These are phyloP conservation scores for Oryza officinalis DNA, from an alignment of 176 grass and related monocot genomes.

Conservation along the genomic window DNA sequence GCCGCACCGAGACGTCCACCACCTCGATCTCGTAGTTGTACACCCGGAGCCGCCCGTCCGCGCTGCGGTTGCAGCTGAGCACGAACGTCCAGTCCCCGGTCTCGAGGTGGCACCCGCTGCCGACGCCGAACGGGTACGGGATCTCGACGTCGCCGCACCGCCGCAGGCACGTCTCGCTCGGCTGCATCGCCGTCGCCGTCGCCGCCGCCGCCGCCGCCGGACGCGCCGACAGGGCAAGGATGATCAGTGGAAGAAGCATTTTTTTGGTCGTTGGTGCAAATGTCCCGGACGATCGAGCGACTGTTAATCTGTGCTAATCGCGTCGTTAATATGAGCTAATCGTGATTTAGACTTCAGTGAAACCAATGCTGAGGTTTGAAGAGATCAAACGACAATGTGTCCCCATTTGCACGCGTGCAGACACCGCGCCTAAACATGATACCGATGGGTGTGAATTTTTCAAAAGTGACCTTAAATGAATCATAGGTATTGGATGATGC, in stretches of 20 bases:
- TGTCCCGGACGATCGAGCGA: not conserved
- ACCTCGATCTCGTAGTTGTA: conserved; percentile 63
- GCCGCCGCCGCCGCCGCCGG: not conserved
- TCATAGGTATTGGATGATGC: conserved; percentile 31
- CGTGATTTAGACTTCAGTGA: not conserved
- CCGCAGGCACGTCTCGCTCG: conserved; percentile 35
- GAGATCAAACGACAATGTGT: conserved; percentile 2
- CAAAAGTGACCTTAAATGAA: not conserved
- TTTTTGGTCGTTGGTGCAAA: not conserved
- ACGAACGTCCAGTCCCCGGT: conserved; percentile 61
- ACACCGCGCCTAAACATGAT: conserved; percentile 18
- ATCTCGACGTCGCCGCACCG: conserved; percentile 62
- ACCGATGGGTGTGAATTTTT: not conserved
- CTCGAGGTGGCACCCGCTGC: conserved; percentile 48
- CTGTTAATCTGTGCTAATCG: not conserved
- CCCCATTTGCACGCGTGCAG: not conserved
- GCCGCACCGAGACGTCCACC: conserved; percentile 36
- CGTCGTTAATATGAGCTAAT: conserved; percentile 14
- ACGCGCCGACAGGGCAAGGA: not conserved
- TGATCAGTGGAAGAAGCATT: conserved; percentile 19
- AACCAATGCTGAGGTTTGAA: not conserved
- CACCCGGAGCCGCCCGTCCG: not conserved
- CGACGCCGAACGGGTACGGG: conserved; percentile 83
- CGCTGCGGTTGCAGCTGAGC: conserved; percentile 42
- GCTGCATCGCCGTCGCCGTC: conserved; percentile 28